A percentile compares a stretch with the other conserved stretches of the same genome.
Conservation (phyloP, 768 basidiomycete species). For the Tricholoma bakamatsutake region DNA sequence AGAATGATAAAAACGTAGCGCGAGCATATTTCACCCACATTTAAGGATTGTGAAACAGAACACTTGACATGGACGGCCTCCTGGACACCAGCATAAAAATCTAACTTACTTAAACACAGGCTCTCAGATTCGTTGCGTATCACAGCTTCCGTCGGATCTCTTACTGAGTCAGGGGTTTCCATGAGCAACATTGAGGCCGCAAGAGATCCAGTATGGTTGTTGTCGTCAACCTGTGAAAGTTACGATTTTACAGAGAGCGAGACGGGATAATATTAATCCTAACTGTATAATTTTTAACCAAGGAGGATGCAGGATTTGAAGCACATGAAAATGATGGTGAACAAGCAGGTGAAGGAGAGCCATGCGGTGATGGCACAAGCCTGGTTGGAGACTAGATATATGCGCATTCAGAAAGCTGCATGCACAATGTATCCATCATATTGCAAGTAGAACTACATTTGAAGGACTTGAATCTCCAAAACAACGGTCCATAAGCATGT, state of each 20-base stretch:
- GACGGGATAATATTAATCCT: background rate
- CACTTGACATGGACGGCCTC: background rate
- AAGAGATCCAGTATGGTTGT: background rate
- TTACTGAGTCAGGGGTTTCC: background rate
- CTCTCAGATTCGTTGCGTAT: background rate
- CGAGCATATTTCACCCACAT: background rate
- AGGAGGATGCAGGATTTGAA: background rate
- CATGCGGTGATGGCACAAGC: conserved; percentile 6
- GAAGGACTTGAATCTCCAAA: conserved; percentile 20
- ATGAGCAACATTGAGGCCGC: background rate
- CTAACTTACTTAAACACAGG: background rate
- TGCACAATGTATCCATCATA: background rate
- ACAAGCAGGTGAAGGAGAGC: conserved; percentile 1
- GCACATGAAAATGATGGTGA: background rate
- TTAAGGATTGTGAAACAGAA: background rate
- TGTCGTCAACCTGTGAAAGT: background rate
- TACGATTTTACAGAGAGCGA: background rate
- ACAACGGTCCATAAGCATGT: conserved; percentile 16
- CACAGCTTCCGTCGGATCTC: background rate
- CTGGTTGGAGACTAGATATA: conserved; percentile 3
- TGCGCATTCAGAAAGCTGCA: conserved; percentile 2
- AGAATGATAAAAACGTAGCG: background rate
- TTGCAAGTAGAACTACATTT: conserved; percentile 10
- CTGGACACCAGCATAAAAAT: background rate
- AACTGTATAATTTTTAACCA: background rate